phyloP scores from a whole-genome alignment of 495 filamentous ascomycete genomes.

The Aspergillus carlsbadensis region DNA sequence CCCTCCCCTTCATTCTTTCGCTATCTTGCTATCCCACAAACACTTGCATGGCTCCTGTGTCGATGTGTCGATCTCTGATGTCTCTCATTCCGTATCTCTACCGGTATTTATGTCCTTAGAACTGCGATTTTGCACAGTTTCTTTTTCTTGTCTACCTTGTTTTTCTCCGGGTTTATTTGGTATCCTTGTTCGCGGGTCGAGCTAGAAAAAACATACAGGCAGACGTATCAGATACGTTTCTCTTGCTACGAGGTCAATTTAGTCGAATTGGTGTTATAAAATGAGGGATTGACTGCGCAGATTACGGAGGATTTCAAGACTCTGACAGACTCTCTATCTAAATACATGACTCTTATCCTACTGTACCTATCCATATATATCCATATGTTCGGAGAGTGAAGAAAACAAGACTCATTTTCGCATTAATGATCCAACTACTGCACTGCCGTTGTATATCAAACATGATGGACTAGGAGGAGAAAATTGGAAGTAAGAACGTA shows the following conservation, averaged over 20 bases:
- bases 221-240: not conserved
- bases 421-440: constrained; percentile 18
- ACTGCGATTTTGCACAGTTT: not conserved
- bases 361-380: not conserved
- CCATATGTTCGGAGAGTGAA: too few species aligned
- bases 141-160: not conserved
- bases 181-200: constrained; percentile 15
- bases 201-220: not conserved
- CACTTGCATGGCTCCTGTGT: not conserved
- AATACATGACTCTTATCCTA: not conserved
- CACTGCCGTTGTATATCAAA: too few species aligned
- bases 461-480: constrained; percentile 10
- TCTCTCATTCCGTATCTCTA: not conserved
- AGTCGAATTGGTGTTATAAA: too few species aligned
- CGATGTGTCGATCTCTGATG: not conserved
- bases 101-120: not conserved
- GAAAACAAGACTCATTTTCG: constrained; percentile 7
- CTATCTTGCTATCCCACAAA: not conserved
- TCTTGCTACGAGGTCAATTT: not conserved
- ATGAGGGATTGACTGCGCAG: too few species aligned
- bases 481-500: not conserved
- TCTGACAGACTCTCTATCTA: not conserved
- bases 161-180: not conserved
- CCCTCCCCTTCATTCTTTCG: not conserved
- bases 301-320: too few species aligned